Evolutionary conservation across 805 yeast species (phyloP), one percentile per base, ranked within the genome.

Genomic region (Sugiyamaella valdiviana): DNA sequence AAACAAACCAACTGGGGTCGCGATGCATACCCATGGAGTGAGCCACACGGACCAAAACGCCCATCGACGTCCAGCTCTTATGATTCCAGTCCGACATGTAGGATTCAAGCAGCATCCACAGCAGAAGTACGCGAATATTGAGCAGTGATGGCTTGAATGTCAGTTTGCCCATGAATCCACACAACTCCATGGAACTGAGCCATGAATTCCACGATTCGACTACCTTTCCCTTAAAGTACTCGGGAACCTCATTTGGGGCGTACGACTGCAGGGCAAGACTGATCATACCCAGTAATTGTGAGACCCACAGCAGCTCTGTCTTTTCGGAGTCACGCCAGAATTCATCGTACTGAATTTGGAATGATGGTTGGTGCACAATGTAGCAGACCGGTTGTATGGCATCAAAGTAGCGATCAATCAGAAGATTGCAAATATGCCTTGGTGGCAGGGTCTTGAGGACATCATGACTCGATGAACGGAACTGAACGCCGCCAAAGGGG

Each of bases 1-100:
- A 46, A 24, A 49, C 53, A 51, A 64, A 64, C 64, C 64, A 62
- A 23, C 57, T 57, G 6, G 68, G 65, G 43, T 64, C 68, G 17
- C 68, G 53, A 45, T 64, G 67, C n/a, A 64, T 51, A 7, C 68
- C 68, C 68, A 64, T 64, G 5, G 62, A 55, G 49, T 63, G 67
- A 2, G 64, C 61, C 6, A 59, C 57, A 7, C 66, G 57, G 3
- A 60, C 52, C 6, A 64, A 38, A 23, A 59, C 42, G 2, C 67
- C 66, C 42, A 59, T 51, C 2, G 63, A 49, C 5, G 60, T 53
- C 64, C 64, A 64, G 6, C 59, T 49, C 35, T 50, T 51, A 26
- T 62, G 62, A 19, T 51, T 44, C 56, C 58, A 56, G 16, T 57
- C 59, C 19, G 53, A 50, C 7, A 45, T 43, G 22, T 55, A 50